Evolutionary conservation across 2,329 filamentous ascomycete species (phyloP).

Genomic region (Aspergillus vadensis): DNA sequence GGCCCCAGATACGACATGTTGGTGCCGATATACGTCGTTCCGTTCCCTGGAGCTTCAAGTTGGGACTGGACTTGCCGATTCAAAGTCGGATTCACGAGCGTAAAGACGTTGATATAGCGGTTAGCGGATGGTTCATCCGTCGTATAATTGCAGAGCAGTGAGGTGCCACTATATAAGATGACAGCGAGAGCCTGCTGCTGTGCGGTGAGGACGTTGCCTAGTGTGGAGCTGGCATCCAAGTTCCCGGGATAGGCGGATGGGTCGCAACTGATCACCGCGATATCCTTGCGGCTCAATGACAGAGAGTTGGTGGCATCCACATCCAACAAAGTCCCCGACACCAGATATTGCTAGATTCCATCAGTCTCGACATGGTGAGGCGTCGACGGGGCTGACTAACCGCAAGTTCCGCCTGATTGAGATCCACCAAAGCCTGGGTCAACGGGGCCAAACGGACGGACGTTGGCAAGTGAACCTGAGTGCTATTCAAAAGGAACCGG

Average conservation of each 20-base stretch:
- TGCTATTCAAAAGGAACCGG: slow-evolving; percentile 28
- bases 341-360: slow-evolving; percentile 27
- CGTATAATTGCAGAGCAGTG: slow-evolving; percentile 41
- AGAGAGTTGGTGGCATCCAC: slow-evolving; percentile 34
- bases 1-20: slow-evolving; percentile 36
- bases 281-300: slow-evolving; percentile 28
- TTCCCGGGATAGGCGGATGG: slow-evolving; percentile 42
- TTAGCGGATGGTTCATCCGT: slow-evolving; percentile 21
- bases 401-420: slow-evolving; percentile 23
- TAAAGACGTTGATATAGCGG: slow-evolving; percentile 39
- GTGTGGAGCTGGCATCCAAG: slow-evolving; percentile 36
- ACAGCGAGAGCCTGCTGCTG: slow-evolving; percentile 34
- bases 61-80: slow-evolving; percentile 22
- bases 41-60: slow-evolving; percentile 24
- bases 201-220: slow-evolving; percentile 36
- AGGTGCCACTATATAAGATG: slow-evolving; percentile 43
- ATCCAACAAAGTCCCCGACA: slow-evolving; percentile 31
- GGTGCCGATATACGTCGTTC: slow-evolving; percentile 28
- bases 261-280: slow-evolving; percentile 48
- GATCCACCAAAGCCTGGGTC: slow-evolving; percentile 25
- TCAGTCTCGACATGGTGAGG: not conserved
- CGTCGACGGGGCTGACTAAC: slow-evolving; percentile 21
- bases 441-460: slow-evolving; percentile 29
- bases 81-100: slow-evolving; percentile 28
- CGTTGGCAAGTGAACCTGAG: slow-evolving; percentile 23